Base-by-base conservation (phyloP, 2,329 filamentous ascomycete species). In the Trichophyton rubrum region DNA sequence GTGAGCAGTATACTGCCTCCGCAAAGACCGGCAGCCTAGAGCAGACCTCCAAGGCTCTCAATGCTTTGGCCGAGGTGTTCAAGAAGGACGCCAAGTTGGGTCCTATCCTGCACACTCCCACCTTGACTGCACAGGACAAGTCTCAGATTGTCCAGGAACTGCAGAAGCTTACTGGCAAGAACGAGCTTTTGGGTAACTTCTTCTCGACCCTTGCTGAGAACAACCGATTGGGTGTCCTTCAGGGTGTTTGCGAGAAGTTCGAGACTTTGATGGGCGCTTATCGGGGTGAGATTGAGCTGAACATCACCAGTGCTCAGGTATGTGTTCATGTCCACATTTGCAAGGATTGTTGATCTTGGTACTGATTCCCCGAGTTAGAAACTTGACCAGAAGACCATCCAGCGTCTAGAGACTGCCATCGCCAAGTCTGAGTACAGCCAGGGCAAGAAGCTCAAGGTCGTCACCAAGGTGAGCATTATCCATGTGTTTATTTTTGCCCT, bases 371-470 rank as follows among this genome's bases (percentile, higher is more conserved):
- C 41, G 66, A 13, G 56, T 64, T 67, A 93, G 88, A 81, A 86
- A 74, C 85, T 99, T 72, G 93, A 99, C 78, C 83, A 78, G 81
- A 91, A 85, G 82, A 90, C 88, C 65, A 83, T 99, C 70, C 80
- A 76, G 75, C 88, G 93, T 73, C 84, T 99, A 68, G 91, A 99
- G 82, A 78, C 80, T 67, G 90, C 91, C 69, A 85, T 97, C 70
- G 74, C 86, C 78, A 97, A 96, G 84, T 96, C 90, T 65, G 77
- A 86, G 74, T 95, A 90, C 79, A 86, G 87, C 73, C 83, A 88
- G 75, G 91, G 91, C 80, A 91, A 96, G 87, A 97, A 95, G 83
- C 85, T 97, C 77, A 97, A 96, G 87, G 88, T 97, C 70, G 89
- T 90, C 69, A 88, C 95, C 79, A 87, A 90, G 82, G 88, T 89